Evolutionary conservation across 1,284 basidiomycete species (phyloP), one percentile per base, ranked within the genome.

Genomic region (Apiotrichum mycotoxinovorans): DNA sequence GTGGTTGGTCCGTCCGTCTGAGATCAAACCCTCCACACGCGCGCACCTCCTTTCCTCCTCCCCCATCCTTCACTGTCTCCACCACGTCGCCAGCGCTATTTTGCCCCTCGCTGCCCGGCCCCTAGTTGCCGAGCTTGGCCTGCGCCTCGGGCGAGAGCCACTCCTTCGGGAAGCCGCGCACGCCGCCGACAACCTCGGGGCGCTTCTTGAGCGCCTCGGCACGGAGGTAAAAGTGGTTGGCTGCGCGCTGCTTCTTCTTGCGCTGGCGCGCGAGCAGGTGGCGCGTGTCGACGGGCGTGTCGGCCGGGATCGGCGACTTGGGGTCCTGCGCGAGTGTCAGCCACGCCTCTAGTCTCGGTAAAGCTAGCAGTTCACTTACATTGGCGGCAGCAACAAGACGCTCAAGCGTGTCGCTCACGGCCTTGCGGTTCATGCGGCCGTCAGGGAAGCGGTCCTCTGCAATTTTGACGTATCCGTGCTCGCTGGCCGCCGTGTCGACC

Each of bases 381-480:
- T 92, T 92, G 15, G 90, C 88, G 66, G 86, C 85, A 15, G 75
- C 76, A 60, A 92, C 74, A 40, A 94, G 77, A 60, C 81, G 78
- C 68, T 91, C 87, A 51, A 94, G 73, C 12, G 84, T 82, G 67
- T 93, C 89, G 66, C 87, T 87, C 23, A 85, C 86, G 85, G 87
- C 90, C 73, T 91, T 91, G 64, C 91, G 75, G 74, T 94, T 94
- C 87, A 88, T 86, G 25, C 84, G 80, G 1, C 85, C 81, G 64
- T 84, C 81, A 4, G 85, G 84, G 73, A 89, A 91, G 70, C 87
- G 83, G 66, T 92, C 91, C 70, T 88, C 89, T 1, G 87, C 83
- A 57, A 94, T 88, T 77, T 91, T 91, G 71, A 94, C 80, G 76
- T 83, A 92, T 11, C 90, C 90, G 56, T 89, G 82, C 56, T 80